Conservation (phyloP, 2,329 filamentous ascomycete genomes). For the Emergomyces orientalis region DNA sequence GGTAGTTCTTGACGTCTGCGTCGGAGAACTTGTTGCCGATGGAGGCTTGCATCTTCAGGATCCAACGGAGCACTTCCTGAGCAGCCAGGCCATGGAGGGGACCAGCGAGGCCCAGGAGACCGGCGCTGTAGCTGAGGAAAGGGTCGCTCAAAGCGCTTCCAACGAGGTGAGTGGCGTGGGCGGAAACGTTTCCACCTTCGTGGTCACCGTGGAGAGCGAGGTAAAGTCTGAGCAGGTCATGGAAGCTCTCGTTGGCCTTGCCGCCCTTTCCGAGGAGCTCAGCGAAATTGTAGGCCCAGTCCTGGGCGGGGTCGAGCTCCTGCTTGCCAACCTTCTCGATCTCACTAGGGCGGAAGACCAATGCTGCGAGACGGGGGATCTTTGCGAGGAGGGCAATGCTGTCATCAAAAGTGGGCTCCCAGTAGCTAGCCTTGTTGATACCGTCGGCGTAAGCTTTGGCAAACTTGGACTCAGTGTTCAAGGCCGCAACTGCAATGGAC, state of each 20-base stretch:
- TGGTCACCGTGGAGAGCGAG: slow-evolving; percentile 95
- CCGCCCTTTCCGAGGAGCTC: slow-evolving; percentile 83
- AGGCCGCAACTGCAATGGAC: slow-evolving; percentile 84
- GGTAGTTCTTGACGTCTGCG: slow-evolving; percentile 74
- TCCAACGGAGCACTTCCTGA: slow-evolving; percentile 95
- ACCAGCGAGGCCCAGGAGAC: slow-evolving; percentile 90
- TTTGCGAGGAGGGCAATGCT: slow-evolving; percentile 88
- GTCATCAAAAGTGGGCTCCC: slow-evolving; percentile 97
- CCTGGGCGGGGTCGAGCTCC: slow-evolving; percentile 70
- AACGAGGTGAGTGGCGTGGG: slow-evolving; percentile 88
- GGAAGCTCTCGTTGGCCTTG: slow-evolving; percentile 81
- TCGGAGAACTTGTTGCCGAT: slow-evolving; percentile 72
- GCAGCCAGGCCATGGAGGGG: slow-evolving; percentile 87
- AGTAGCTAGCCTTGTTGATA: slow-evolving; percentile 92
- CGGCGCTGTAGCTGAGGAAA: slow-evolving; percentile 91
- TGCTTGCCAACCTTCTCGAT: slow-evolving; percentile 63
- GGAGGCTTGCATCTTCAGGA: slow-evolving; percentile 84
- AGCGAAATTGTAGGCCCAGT: slow-evolving; percentile 99
- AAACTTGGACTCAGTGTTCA: slow-evolving; percentile 90
- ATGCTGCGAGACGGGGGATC: slow-evolving; percentile 89
- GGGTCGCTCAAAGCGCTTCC: slow-evolving; percentile 90
- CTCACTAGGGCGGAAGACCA: slow-evolving; percentile 88
- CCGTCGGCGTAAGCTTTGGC: slow-evolving; percentile 87
- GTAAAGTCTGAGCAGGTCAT: slow-evolving; percentile 88
- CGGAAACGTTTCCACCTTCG: slow-evolving; percentile 95